Base-by-base conservation (phyloP, 192 early-diverging fungal species). In the Entophlyctis helioformis region DNA sequence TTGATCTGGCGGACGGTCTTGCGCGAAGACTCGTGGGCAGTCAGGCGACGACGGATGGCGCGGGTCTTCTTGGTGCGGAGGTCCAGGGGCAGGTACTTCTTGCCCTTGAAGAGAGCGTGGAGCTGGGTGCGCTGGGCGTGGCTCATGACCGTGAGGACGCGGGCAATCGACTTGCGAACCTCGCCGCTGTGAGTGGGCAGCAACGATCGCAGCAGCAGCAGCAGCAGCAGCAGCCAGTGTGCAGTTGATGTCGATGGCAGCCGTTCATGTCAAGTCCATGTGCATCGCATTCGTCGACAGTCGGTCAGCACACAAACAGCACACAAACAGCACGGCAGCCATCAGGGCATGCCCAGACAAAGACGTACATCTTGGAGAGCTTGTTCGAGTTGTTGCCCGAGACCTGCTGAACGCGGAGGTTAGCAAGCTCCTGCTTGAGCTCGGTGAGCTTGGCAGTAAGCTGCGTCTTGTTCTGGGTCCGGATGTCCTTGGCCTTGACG, bases 31-130 rank as follows among this genome's bases (percentile, higher is more conserved):
- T 98, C 88, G 62, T 64, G 47, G 59, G 73, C 62, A 76, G 90
- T 91, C 71, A 98, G 74, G 50, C 84, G 83, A 58, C 91, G 88
- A 48, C 95, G 90, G 69, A 96, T 84, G 54, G 95, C 95, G 64
- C 95, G 89, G 54, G 93, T 98, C 83, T 91, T 90, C 86, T 98
- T 98, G 64, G 71, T 72, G 62, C 95, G 88, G 70, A 98, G 85
- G 72, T 98, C 95, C 53, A 91, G 71, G 50, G 95, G 95, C 33
- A 78, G 57, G 75, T 87, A 86, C 82, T 95, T 96, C 83, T 91
- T 95, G 62, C 80, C 78, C 61, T 85, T 80, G 80, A 90, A 96
- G 79, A 82, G 84, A 44, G 79, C 63, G 56, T 87, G 87, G 46
- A 90, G 80, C 66, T 88, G 80, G 24, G 80, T 82, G 55, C 90